These are phyloP conservation scores for Metschnikowia sp. DNA, from an alignment of 805 yeast species.

Conservation along the genomic window DNA sequence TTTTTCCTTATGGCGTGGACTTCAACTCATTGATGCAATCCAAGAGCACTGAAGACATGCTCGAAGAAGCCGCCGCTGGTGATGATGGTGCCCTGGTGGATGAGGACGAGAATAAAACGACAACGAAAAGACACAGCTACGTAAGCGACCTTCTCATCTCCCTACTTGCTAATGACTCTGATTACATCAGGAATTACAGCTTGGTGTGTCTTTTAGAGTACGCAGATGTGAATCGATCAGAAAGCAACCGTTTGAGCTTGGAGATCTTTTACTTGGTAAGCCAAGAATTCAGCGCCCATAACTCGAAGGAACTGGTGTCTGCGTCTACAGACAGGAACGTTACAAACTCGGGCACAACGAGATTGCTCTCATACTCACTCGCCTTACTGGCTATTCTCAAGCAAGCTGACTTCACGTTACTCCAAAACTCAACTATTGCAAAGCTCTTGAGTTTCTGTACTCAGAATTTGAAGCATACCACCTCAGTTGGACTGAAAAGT, in stretches of 20 bases:
- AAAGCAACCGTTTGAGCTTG: slow-evolving; percentile 34
- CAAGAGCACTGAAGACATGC: slow-evolving; percentile 5
- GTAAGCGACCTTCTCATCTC: slow-evolving; percentile 29
- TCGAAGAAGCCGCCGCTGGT: slow-evolving; percentile 7
- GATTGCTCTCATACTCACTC: slow-evolving; percentile 32
- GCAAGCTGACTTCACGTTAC: slow-evolving; percentile 30
- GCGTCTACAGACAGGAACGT: slow-evolving; percentile 18
- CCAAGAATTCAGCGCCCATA: slow-evolving; percentile 21
- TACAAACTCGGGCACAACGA: slow-evolving; percentile 18
- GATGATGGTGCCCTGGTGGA: slow-evolving; percentile 11
- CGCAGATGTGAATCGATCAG: slow-evolving; percentile 29
- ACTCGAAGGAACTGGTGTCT: neutral
- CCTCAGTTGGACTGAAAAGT: slow-evolving; percentile 19
- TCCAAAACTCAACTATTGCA: slow-evolving; percentile 40
- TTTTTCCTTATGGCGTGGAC: slow-evolving; percentile 36
- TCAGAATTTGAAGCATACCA: slow-evolving; percentile 40
- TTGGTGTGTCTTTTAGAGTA: slow-evolving; percentile 29
- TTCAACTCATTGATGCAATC: slow-evolving; percentile 23
- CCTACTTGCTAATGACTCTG: slow-evolving; percentile 31
- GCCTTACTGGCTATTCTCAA: slow-evolving; percentile 34
- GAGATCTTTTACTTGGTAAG: slow-evolving; percentile 29
- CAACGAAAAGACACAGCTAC: slow-evolving; percentile 22
- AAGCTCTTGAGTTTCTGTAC: slow-evolving; percentile 45
- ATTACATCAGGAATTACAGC: slow-evolving; percentile 35
- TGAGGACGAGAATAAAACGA: slow-evolving; percentile 21